These are phyloP conservation scores for Larix sibirica DNA, from an alignment of 83 land plant species.

Conservation along the genomic window DNA sequence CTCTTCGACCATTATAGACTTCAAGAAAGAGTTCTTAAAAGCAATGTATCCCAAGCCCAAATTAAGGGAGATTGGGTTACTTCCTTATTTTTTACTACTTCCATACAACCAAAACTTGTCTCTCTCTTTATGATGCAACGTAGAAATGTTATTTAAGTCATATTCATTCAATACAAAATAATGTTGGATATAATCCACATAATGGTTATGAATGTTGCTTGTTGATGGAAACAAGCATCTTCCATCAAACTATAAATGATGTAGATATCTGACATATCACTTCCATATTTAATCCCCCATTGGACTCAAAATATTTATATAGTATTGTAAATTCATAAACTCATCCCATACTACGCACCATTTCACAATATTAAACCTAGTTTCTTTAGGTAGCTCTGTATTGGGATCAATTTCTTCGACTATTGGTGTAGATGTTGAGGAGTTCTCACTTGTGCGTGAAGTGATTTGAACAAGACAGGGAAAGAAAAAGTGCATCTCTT, in stretches of 20 bases:
- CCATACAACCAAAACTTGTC: constrained; percentile 30
- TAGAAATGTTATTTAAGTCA: not conserved
- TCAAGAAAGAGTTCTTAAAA: constrained; percentile 42
- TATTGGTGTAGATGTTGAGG: not conserved
- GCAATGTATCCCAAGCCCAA: constrained; percentile 48
- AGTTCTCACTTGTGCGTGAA: not conserved
- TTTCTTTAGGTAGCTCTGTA: not conserved
- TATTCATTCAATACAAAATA: not conserved
- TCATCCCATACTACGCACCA: constrained; percentile 45
- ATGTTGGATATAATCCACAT: not conserved
- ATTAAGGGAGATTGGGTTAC: constrained; percentile 34
- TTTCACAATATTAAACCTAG: constrained; percentile 1
- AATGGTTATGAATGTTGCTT: not conserved
- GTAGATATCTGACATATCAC: constrained; percentile 21
- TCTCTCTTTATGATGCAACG: constrained; percentile 28
- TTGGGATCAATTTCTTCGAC: not conserved
- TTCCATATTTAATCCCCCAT: constrained; percentile 25
- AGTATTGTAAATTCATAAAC: constrained; percentile 24
- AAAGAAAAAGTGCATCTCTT: not conserved
- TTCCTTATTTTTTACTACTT: constrained; percentile 31
- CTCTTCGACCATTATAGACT: constrained; percentile 38
- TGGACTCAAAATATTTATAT: constrained; percentile 17
- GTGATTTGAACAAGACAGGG: not conserved
- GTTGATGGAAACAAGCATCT: not conserved
- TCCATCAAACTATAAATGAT: not conserved